These are phyloP conservation scores for Didymella segeticola DNA, from an alignment of 2,329 filamentous ascomycete species.

Conservation along the genomic window DNA sequence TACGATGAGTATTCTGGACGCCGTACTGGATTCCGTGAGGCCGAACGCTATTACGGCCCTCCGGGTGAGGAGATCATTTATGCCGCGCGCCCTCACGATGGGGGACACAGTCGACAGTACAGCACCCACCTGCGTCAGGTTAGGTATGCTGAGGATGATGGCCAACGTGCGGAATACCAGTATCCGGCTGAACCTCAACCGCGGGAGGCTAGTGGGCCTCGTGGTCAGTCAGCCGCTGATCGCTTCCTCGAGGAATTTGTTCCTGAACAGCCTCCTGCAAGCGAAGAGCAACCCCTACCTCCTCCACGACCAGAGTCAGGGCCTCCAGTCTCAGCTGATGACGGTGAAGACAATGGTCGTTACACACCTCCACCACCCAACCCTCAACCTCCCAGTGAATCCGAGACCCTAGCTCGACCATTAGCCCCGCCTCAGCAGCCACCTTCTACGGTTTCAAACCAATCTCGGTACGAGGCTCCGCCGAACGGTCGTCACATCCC, in stretches of 20 bases:
- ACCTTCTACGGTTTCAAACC: conserved; percentile 43
- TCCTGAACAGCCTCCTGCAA: conserved; percentile 25
- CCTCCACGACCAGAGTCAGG: conserved; percentile 24
- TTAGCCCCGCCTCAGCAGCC: conserved; percentile 31
- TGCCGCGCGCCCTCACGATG: conserved; percentile 38
- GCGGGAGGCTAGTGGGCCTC: conserved; percentile 29
- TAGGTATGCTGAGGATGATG: conserved; percentile 38
- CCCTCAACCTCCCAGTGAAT: conserved; percentile 22
- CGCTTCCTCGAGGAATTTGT: conserved; percentile 45
- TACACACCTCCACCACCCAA: conserved; percentile 40
- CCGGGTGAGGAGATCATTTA: conserved; percentile 36
- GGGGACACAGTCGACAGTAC: conserved; percentile 36
- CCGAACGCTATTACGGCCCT: conserved; percentile 39
- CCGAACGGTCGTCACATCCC: conserved; percentile 33
- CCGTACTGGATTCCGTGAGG: conserved; percentile 42
- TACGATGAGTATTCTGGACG: conserved; percentile 42
- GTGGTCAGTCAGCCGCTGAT: conserved; percentile 41
- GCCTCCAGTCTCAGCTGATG: conserved; percentile 23
- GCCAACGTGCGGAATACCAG: conserved; percentile 30
- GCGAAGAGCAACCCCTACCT: conserved; percentile 23
- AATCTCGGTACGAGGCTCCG: conserved; percentile 37
- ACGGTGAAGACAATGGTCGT: conserved; percentile 37
- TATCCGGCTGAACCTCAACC: conserved; percentile 29
- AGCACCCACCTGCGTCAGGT: conserved; percentile 35
- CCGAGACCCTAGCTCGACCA: conserved; percentile 20